A percentile compares a stretch with the other conserved stretches of the same genome.
phyloP scores from a whole-genome alignment of 306 rosid genomes.

The barrel medic (Medicago truncatula) region DNA sequence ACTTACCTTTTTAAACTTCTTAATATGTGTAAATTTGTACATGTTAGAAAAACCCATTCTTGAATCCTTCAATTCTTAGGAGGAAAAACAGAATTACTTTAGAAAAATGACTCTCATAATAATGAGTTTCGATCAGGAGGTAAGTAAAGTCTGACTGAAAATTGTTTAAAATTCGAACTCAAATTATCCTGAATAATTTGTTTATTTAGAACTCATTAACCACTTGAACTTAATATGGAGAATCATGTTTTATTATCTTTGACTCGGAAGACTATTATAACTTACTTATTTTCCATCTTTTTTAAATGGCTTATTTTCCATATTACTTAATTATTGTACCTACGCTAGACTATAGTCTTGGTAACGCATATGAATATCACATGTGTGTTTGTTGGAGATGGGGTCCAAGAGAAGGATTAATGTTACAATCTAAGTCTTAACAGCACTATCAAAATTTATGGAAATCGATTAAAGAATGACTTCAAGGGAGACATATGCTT shows the following conservation, averaged over 20 bases:
- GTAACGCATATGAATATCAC: slow-evolving; percentile 45
- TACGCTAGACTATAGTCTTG: slow-evolving; percentile 30
- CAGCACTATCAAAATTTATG: slow-evolving; percentile 33
- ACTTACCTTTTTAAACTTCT: no score
- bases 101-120: no score
- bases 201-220: no score
- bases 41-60: no score
- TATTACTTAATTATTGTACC: slow-evolving; percentile 30
- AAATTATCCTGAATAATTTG: no score
- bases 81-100: no score
- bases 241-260: not conserved
- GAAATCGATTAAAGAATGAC: slow-evolving; percentile 45
- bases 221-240: not conserved
- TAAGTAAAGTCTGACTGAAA: no score
- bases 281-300: not conserved
- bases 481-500: slow-evolving; percentile 24
- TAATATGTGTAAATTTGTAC: no score
- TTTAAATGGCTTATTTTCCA: not conserved
- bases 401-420: slow-evolving; percentile 49
- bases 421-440: slow-evolving; percentile 28
- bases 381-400: slow-evolving; percentile 54
- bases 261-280: no score
- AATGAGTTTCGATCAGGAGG: no score
- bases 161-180: no score
- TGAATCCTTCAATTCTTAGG: no score